Evolutionary conservation across 202 grass and related monocot genomes (phyloP), one percentile per base, ranked within the genome.

Genomic region (Bolboschoenoplectus hybrid): DNA sequence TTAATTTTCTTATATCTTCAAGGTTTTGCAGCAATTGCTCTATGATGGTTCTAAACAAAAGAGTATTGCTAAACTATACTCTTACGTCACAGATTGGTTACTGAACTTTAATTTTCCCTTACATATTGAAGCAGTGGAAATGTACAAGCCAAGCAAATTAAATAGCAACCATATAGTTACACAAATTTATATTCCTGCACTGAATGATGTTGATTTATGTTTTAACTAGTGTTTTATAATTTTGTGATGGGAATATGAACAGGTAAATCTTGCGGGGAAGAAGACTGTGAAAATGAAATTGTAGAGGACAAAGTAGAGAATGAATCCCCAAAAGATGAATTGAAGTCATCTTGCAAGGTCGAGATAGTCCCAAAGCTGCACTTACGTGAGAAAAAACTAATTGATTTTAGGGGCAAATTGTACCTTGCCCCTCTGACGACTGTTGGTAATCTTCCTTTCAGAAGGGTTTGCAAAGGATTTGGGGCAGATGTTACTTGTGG

Each of bases 401-500:
- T 98, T 64, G 95, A 98, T 89, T 98, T 98, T 75, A 88, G 89
- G 66, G 95, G 88, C 82, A 98, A 98, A 77, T 57, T 98, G 32
- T 98, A 98, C 81, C 93, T 98, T 81, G 95, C 95, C 81, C 95
- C 95, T 62, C 85, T 95, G 62, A 98, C 95, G 0, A 98, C 95
- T 60, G 95, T 98, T 5, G 93, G 95, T 34, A 98, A 98, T 92
- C 95, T 98, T 91, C 95, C 95, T 85, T 98, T 93, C 77, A 91
- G 93, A 44, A 95, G 93, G 73, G 52, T 98, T 16, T 98, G 95
- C 86, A 98, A 98, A 89, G 88, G 85, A 80, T 89, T 95, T 80
- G 95, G 95, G 81, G 95, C 90, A 81, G 93, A 98, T 91, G 85
- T 98, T 91, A 98, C 95, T 78, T 98, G 95, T 70, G 95, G 95